Evolutionary conservation across 2,329 filamentous ascomycete genomes (phyloP).

Genomic region (Colletotrichum higginsianum): DNA sequence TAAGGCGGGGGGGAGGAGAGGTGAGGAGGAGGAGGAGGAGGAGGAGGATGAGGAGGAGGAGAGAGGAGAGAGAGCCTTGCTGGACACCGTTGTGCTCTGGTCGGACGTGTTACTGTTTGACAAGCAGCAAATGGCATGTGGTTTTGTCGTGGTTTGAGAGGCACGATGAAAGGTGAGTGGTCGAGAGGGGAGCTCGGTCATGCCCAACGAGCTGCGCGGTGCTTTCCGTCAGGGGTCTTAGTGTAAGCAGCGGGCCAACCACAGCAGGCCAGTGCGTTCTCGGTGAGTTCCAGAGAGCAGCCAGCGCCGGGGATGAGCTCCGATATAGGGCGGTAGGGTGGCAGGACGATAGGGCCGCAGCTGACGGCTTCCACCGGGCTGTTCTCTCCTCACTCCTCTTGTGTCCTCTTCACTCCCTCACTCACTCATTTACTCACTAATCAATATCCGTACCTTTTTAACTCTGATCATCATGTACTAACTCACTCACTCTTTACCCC

Average conservation of each 20-base stretch:
- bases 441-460: too few species aligned
- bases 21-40: too few species aligned
- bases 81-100: neutral
- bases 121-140: conserved; percentile 27
- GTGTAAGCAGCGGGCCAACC: conserved; percentile 8
- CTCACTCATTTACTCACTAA: too few species aligned
- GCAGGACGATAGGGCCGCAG: conserved; percentile 2
- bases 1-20: neutral
- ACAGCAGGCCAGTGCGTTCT: conserved; percentile 14
- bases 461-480: too few species aligned
- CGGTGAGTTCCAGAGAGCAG: conserved; percentile 23
- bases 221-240: conserved; percentile 22
- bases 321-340: conserved; percentile 16
- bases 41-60: too few species aligned
- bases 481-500: too few species aligned
- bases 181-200: conserved; percentile 8
- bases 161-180: conserved; percentile 15
- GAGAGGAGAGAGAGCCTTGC: neutral
- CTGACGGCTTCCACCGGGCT: neutral
- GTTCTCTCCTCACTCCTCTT: neutral
- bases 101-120: neutral
- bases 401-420: neutral
- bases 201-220: conserved; percentile 26
- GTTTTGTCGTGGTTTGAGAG: neutral
- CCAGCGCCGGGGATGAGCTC: conserved; percentile 19